Conservation (phyloP, 2,329 filamentous ascomycete genomes). For the Aspergillus vadensis region DNA sequence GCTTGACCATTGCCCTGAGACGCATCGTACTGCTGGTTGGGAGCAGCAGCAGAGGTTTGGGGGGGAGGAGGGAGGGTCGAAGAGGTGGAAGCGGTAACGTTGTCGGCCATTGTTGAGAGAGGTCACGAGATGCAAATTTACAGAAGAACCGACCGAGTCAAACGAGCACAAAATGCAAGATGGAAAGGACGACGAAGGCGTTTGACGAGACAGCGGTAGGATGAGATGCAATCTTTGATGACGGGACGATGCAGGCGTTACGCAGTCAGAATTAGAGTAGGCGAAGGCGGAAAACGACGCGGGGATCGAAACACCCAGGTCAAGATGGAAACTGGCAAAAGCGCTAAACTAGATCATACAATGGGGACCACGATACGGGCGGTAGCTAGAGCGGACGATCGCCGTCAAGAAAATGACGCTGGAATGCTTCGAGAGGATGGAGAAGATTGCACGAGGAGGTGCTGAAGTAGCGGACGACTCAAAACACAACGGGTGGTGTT, state of each 20-base stretch:
- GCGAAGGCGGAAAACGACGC: conserved; percentile 30
- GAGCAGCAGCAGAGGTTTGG: conserved; percentile 68
- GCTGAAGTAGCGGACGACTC: conserved; percentile 11
- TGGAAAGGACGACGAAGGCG: conserved; percentile 21
- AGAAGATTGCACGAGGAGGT: background rate
- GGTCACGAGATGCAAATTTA: conserved; percentile 23
- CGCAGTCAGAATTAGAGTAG: conserved; percentile 27
- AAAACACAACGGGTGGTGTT: background rate
- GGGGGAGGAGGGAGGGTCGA: conserved; percentile 70
- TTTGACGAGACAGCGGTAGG: conserved; percentile 16
- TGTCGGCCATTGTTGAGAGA: conserved; percentile 71
- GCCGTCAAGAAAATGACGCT: conserved; percentile 5
- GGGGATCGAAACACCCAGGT: conserved; percentile 26
- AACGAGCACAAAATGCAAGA: conserved; percentile 23
- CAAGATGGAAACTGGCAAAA: conserved; percentile 22
- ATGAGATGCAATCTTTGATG: conserved; percentile 24
- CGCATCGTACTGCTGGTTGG: conserved; percentile 71
- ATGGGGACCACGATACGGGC: conserved; percentile 4
- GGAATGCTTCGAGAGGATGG: background rate
- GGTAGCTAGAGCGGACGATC: background rate
- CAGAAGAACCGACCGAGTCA: conserved; percentile 24
- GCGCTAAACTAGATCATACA: conserved; percentile 14
- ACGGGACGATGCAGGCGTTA: conserved; percentile 30
- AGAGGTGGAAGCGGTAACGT: conserved; percentile 62
- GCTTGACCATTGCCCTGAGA: conserved; percentile 69